phyloP scores from a whole-genome alignment of 257 asterid species.

The Haberlea rhodopensis region DNA sequence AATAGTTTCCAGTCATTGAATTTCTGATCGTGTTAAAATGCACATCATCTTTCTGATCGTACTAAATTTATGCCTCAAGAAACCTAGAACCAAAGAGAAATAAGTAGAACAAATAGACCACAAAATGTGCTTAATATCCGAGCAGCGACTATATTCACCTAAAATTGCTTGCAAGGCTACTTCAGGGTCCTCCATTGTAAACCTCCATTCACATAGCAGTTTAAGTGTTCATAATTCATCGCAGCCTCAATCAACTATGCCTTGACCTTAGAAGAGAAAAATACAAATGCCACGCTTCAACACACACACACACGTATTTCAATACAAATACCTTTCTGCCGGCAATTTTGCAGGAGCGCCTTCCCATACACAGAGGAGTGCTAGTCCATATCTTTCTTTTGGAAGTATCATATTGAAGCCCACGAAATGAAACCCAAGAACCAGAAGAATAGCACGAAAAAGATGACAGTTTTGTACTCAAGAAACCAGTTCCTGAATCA shows the following conservation, averaged over 20 bases:
- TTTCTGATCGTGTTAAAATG: not conserved
- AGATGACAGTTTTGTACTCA: constrained; percentile 41
- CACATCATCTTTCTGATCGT: not conserved
- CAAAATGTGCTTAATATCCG: not conserved
- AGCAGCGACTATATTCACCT: not conserved
- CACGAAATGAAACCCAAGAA: constrained; percentile 36
- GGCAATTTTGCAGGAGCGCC: constrained; percentile 90
- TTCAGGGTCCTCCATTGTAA: constrained; percentile 3
- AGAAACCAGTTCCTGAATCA: constrained; percentile 37
- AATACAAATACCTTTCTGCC: constrained; percentile 75
- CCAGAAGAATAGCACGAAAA: constrained; percentile 44
- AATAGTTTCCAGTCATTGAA: not conserved
- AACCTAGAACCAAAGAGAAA: not conserved
- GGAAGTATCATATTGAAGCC: constrained; percentile 37
- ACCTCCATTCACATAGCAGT: not conserved
- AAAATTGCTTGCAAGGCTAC: constrained; percentile 1
- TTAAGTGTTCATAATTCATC: constrained; percentile 5
- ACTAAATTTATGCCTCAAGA: not conserved
- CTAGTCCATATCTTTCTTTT: constrained; percentile 60
- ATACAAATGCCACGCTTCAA: not conserved
- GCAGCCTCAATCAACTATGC: constrained; percentile 4
- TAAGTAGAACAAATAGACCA: not conserved
- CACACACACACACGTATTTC: constrained; percentile 52
- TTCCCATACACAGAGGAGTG: constrained; percentile 77
- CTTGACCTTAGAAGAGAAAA: not conserved